phyloP scores from a whole-genome alignment of 345 rosid genomes.

The Murraya paniculata region DNA sequence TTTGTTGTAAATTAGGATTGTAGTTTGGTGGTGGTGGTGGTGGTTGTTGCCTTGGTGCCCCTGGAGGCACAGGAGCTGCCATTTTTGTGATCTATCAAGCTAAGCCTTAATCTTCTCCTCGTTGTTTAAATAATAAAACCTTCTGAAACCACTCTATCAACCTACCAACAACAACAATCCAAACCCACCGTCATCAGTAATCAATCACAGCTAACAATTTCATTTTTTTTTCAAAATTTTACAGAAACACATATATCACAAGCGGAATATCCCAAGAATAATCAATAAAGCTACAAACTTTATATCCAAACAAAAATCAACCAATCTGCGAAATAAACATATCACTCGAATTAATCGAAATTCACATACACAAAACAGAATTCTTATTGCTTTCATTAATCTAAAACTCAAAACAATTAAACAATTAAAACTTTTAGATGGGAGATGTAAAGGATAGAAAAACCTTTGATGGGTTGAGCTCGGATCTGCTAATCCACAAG shows the following conservation, averaged over 20 bases:
- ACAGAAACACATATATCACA: background rate
- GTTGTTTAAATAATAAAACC: background rate
- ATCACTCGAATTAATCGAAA: background rate
- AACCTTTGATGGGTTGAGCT: background rate
- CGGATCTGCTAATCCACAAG: conserved; percentile 6
- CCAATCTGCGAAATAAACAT: background rate
- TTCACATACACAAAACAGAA: background rate
- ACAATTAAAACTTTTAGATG: background rate
- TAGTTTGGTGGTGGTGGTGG: conserved; percentile 35
- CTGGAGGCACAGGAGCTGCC: conserved; percentile 65
- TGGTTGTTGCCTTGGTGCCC: conserved; percentile 56
- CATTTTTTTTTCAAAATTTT: background rate
- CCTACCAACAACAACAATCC: conserved; percentile 6
- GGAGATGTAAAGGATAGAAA: background rate
- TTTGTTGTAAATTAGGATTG: conserved; percentile 38
- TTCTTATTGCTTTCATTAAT: background rate
- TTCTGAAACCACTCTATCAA: background rate
- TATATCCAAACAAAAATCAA: background rate
- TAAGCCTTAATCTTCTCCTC: conserved; percentile 13
- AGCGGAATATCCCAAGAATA: background rate
- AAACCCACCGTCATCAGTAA: conserved; percentile 5
- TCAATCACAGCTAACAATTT: background rate
- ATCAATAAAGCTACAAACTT: background rate
- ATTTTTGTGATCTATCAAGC: conserved; percentile 28
- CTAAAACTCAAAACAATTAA: background rate